Percentiles rank a stretch among this genome's conserved stretches.
Conservation (phyloP, 2,329 filamentous ascomycete species). For the Penicillium thymicola region DNA sequence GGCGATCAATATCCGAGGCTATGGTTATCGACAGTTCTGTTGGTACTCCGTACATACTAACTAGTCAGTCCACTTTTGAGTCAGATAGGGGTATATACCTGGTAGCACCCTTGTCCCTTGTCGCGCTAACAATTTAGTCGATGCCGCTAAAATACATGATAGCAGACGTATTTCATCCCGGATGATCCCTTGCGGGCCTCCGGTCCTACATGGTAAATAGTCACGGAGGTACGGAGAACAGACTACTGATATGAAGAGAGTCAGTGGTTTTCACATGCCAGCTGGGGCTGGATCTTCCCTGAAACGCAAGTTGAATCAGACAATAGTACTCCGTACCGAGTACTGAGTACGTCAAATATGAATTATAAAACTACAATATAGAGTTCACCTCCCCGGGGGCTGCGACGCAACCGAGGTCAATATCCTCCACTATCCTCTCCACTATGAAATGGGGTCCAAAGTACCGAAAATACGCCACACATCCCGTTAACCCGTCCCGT, state of each 20-base stretch:
- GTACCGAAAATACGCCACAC: background rate
- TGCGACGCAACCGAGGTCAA: too few relatives aligned
- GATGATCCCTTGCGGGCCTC: background rate
- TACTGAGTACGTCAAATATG: background rate
- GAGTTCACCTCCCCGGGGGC: background rate
- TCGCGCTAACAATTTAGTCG: background rate
- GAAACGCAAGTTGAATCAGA: background rate
- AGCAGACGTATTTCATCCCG: background rate
- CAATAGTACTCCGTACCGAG: background rate
- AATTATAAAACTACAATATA: background rate
- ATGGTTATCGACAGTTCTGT: background rate
- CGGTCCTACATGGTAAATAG: slow-evolving; percentile 9
- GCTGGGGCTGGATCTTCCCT: too few relatives aligned
- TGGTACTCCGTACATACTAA: background rate
- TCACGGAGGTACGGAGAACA: background rate
- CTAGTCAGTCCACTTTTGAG: background rate
- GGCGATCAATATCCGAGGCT: background rate
- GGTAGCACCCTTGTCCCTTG: background rate
- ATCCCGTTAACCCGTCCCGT: background rate
- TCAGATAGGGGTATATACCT: background rate
- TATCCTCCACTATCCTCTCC: too few relatives aligned
- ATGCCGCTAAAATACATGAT: background rate
- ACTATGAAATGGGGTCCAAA: too few relatives aligned
- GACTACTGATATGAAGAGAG: background rate
- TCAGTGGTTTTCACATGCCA: too few relatives aligned